A percentile compares a stretch with the other conserved stretches of the same genome.
These are phyloP conservation scores for Fusarium albosuccineum DNA, from an alignment of 2,329 filamentous ascomycete species.

Conservation along the genomic window DNA sequence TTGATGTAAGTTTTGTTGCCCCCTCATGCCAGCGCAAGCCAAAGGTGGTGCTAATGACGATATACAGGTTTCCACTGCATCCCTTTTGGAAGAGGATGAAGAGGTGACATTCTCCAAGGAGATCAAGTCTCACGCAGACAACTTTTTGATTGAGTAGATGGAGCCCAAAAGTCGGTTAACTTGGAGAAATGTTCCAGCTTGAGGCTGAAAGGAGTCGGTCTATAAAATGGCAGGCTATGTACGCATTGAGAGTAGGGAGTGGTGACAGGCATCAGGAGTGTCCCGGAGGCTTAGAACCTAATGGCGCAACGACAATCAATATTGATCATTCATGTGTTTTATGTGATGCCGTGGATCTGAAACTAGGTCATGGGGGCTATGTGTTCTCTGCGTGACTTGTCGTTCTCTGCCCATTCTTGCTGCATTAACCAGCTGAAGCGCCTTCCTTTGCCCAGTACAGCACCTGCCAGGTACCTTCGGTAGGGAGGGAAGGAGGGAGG, in stretches of 20 bases:
- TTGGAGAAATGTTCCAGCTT: conserved; percentile 33
- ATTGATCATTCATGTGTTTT: conserved; percentile 38
- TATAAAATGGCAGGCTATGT: conserved; percentile 43
- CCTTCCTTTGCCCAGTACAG: too few species aligned
- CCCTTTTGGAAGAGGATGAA: conserved; percentile 80
- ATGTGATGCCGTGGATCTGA: conserved; percentile 3
- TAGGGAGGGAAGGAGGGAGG: too few species aligned
- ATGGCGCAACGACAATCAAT: conserved; percentile 46
- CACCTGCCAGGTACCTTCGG: too few species aligned
- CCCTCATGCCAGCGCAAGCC: too few species aligned
- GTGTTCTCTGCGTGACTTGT: too few species aligned
- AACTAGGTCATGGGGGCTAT: too few species aligned
- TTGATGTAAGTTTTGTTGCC: conserved; percentile 78
- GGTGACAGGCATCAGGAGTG: conserved; percentile 42
- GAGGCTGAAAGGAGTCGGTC: conserved; percentile 26
- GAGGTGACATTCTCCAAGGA: conserved; percentile 88
- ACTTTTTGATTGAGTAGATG: conserved; percentile 79
- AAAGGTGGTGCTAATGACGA: conserved; percentile 21
- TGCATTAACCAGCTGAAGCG: neutral
- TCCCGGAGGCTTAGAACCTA: conserved; percentile 46
- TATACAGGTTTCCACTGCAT: conserved; percentile 72
- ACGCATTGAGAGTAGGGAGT: conserved; percentile 35
- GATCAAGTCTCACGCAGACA: conserved; percentile 80
- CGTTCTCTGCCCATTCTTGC: too few species aligned
- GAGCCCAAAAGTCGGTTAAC: conserved; percentile 34